Conservation (phyloP, 1,284 basidiomycete genomes). For the Singerocomus rubriflavus region DNA sequence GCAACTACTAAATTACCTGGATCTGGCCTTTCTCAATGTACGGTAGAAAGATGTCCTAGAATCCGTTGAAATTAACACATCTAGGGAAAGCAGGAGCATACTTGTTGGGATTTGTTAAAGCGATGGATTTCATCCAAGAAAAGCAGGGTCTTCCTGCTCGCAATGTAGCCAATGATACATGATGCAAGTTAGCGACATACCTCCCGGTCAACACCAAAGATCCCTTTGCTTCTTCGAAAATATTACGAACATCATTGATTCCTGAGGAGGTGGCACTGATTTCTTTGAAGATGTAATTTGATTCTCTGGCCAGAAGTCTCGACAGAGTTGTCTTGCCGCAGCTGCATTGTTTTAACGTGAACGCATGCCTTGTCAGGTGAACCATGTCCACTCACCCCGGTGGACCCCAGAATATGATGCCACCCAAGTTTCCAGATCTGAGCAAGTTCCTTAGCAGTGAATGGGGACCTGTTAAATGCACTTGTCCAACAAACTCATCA, state of each 20-base stretch:
- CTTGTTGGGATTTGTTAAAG: conserved; percentile 84
- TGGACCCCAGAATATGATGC: conserved; percentile 73
- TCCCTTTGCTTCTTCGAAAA: conserved; percentile 81
- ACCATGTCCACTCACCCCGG: conserved; percentile 49
- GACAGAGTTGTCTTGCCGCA: conserved; percentile 84
- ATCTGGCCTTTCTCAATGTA: conserved; percentile 78
- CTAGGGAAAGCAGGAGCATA: conserved; percentile 24
- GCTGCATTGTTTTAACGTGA: conserved; percentile 27
- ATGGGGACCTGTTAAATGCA: conserved; percentile 52
- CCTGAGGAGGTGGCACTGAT: conserved; percentile 75
- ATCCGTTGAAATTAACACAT: not conserved
- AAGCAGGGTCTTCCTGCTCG: conserved; percentile 58
- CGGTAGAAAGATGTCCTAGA: conserved; percentile 74
- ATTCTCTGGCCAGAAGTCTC: conserved; percentile 59
- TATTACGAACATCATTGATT: conserved; percentile 73
- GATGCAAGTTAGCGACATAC: conserved; percentile 25
- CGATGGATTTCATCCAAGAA: conserved; percentile 90
- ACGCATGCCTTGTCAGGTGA: not conserved
- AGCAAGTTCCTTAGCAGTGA: conserved; percentile 54
- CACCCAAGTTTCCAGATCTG: conserved; percentile 49
- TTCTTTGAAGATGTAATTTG: conserved; percentile 67
- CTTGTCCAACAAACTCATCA: conserved; percentile 69
- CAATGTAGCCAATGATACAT: conserved; percentile 4
- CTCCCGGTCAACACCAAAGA: conserved; percentile 67
- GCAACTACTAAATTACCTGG: conserved; percentile 42